Base-by-base conservation (phyloP, 2,329 filamentous ascomycete species). In the Harringtonia aguacate region DNA sequence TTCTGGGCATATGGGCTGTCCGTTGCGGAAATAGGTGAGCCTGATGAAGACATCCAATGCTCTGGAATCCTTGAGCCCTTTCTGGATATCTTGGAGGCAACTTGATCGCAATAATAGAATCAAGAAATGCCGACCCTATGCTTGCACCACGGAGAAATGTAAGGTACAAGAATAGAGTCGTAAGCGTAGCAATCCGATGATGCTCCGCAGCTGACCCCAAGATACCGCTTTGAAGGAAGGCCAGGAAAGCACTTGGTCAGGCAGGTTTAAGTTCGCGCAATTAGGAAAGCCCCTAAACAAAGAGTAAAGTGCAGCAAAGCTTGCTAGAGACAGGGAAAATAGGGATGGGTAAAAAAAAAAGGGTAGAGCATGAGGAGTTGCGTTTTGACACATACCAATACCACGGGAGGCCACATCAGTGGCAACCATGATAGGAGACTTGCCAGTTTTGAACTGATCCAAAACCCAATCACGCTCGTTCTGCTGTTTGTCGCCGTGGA, bases 341-440 rank as follows among this genome's bases (percentile, higher is more conserved):
- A 31, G 20, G 47, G 46, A 50, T 60, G 51, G 43, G 48, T 52
- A 48, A 40, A 44, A 45, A 53, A 55, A 56, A 54, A 49, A 47
- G 53, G 57, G 58, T 59, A 52, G 56, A 58, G 60, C 58, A 27
- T 36, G 18, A 56, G 52, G 50, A 46, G 9, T 22, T 29, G n/a
- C 8, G 27, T 8, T 41, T 33, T 75, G 72, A 79, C 84, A 90
- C 88, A 94, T 94, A 95, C 92, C 92, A 72, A 98, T 95, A 87
- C 92, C 92, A 89, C 92, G 92, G 63, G 92, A 97, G 71, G 92
- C 92, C 70, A 98, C 92, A 63, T 97, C 92, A 55, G 92, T 98
- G 71, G 92, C 92, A 72, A 98, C 92, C 89, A 98, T 95, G 80
- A 98, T 94, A 63, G 92, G 92, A 72, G 88, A 95, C 77, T 97